Percentiles rank a stretch among this genome's conserved stretches.
Evolutionary conservation across 2,329 filamentous ascomycete genomes (phyloP).

Genomic region (Verticillium albo-atrum): DNA sequence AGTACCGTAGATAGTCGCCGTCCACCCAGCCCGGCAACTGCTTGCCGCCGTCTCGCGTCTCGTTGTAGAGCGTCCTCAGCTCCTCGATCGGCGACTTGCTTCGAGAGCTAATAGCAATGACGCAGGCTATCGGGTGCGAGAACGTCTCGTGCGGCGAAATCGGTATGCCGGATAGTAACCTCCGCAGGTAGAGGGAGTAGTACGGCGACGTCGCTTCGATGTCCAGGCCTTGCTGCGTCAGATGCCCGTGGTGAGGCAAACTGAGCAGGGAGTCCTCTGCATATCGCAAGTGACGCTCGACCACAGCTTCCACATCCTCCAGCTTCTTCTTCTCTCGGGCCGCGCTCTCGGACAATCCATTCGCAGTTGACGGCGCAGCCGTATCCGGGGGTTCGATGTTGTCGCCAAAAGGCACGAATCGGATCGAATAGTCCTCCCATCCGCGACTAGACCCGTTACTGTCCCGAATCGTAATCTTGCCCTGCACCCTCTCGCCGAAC

Average conservation of each 20-base stretch:
- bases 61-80: constrained; percentile 75
- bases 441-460: constrained; percentile 78
- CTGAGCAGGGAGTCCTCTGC: constrained; percentile 58
- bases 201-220: constrained; percentile 64
- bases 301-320: constrained; percentile 70
- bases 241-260: constrained; percentile 28
- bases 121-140: constrained; percentile 86
- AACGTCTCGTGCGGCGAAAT: constrained; percentile 88
- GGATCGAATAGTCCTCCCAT: constrained; percentile 86
- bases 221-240: constrained; percentile 37
- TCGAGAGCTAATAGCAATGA: constrained; percentile 91
- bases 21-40: constrained; percentile 81
- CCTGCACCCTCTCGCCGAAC: constrained; percentile 83
- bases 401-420: constrained; percentile 71
- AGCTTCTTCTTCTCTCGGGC: constrained; percentile 28
- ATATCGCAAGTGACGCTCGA: constrained; percentile 73
- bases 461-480: constrained; percentile 86
- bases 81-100: constrained; percentile 83
- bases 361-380: constrained; percentile 24
- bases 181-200: constrained; percentile 79
- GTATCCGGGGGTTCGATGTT: constrained; percentile 48
- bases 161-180: constrained; percentile 74
- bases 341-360: constrained; percentile 18
- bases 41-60: constrained; percentile 73
- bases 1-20: constrained; percentile 89